Conservation (phyloP, 176 grass and related monocot species). For the Poa pratensis region DNA sequence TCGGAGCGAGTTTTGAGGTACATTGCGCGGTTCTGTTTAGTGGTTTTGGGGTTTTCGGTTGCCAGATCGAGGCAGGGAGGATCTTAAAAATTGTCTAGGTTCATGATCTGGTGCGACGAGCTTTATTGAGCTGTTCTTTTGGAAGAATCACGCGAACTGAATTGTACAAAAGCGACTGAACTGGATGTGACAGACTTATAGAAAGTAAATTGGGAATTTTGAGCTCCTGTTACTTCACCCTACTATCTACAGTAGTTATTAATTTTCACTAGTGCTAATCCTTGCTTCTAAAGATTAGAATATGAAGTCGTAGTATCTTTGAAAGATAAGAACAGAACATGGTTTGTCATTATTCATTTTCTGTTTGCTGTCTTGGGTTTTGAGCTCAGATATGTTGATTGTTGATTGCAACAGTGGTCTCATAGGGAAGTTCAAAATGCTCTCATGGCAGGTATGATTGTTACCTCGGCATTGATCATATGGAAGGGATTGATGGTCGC, state of each 20-base stretch:
- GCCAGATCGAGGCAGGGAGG: neutral
- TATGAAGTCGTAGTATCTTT: neutral
- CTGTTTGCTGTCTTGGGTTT: neutral
- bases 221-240: neutral
- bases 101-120: neutral
- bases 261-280: neutral
- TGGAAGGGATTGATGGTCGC: conserved; percentile 72
- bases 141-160: neutral
- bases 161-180: neutral
- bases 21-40: neutral
- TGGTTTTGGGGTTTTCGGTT: neutral
- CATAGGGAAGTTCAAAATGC: conserved; percentile 2
- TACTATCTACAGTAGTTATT: neutral
- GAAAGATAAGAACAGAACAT: neutral
- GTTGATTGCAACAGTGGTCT: conserved; percentile 6
- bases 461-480: conserved; percentile 69
- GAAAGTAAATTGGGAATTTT: neutral
- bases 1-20: neutral
- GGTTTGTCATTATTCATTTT: neutral
- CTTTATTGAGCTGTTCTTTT: neutral
- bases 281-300: neutral
- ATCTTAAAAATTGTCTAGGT: neutral
- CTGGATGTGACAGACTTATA: neutral
- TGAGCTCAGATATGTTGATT: neutral
- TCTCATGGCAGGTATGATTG: conserved; percentile 70